These are phyloP conservation scores for Syzygium syzygioides DNA, from an alignment of 441 rosid species.

Conservation along the genomic window DNA sequence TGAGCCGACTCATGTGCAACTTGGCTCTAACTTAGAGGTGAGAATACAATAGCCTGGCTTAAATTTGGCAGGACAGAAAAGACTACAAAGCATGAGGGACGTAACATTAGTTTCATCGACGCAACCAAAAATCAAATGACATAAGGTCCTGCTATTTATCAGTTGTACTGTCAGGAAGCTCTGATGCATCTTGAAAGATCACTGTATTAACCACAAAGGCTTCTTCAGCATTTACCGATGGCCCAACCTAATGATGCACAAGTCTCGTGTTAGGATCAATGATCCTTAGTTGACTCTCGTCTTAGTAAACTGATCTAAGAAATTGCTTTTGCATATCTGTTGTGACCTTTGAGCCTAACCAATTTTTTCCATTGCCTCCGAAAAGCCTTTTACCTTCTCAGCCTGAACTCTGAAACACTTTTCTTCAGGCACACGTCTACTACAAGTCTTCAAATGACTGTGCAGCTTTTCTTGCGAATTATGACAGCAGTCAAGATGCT, in stretches of 20 bases:
- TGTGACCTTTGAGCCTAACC: neutral
- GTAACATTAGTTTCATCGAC: neutral
- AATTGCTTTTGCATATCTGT: neutral
- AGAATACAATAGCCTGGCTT: neutral
- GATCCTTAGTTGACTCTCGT: neutral
- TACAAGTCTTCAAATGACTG: constrained; percentile 41
- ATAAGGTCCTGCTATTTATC: neutral
- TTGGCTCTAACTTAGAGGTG: constrained; percentile 53
- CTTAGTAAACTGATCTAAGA: neutral
- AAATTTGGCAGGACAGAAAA: neutral
- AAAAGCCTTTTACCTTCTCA: neutral
- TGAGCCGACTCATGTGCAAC: constrained; percentile 34
- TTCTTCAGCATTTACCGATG: neutral
- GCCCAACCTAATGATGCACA: neutral
- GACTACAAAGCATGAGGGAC: neutral
- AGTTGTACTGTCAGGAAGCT: neutral
- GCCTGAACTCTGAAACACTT: neutral
- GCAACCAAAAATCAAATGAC: neutral
- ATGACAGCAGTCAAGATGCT: constrained; percentile 36
- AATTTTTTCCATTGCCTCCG: neutral
- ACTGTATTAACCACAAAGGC: neutral
- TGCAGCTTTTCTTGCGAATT: constrained; percentile 67
- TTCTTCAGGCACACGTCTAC: constrained; percentile 54
- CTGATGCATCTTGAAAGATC: neutral
- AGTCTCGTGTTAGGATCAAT: neutral